phyloP scores from a whole-genome alignment of 148 eudicot species.

The Silene uniflora region DNA sequence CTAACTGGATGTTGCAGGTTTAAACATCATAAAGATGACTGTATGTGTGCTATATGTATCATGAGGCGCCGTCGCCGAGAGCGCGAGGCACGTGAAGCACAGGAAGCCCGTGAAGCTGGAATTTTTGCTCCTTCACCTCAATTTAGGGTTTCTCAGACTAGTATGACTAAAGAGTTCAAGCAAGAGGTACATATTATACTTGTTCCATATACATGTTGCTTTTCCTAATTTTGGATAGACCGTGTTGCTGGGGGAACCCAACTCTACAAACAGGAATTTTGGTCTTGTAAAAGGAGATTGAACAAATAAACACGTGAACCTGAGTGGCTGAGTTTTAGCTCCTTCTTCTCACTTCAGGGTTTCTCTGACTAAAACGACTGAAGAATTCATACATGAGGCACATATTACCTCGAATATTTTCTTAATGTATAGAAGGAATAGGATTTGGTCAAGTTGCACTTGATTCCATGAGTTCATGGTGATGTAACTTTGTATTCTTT shows the following conservation, averaged over 20 bases:
- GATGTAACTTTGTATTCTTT: neutral
- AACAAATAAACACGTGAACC: neutral
- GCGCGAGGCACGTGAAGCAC: slow-evolving; percentile 71
- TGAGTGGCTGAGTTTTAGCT: neutral
- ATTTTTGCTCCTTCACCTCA: slow-evolving; percentile 43
- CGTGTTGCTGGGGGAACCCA: neutral
- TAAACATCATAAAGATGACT: slow-evolving; percentile 88
- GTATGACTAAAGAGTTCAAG: slow-evolving; percentile 43
- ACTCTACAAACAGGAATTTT: neutral
- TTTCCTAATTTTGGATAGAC: neutral
- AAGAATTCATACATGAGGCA: neutral
- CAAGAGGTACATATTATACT: slow-evolving; percentile 44
- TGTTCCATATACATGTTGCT: slow-evolving; percentile 1
- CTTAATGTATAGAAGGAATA: neutral
- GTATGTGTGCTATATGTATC: slow-evolving; percentile 92
- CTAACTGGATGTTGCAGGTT: slow-evolving; percentile 39
- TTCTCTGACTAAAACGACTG: neutral
- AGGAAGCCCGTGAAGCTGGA: slow-evolving; percentile 55
- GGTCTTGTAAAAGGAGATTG: neutral
- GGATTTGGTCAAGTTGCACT: neutral
- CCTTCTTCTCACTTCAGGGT: neutral
- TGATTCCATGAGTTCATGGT: neutral
- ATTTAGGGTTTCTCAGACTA: slow-evolving; percentile 33
- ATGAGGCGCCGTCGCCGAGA: slow-evolving; percentile 96
- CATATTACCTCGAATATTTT: neutral